Conservation (phyloP, 2,329 filamentous ascomycete species). For the Xylariaceae sp. region DNA sequence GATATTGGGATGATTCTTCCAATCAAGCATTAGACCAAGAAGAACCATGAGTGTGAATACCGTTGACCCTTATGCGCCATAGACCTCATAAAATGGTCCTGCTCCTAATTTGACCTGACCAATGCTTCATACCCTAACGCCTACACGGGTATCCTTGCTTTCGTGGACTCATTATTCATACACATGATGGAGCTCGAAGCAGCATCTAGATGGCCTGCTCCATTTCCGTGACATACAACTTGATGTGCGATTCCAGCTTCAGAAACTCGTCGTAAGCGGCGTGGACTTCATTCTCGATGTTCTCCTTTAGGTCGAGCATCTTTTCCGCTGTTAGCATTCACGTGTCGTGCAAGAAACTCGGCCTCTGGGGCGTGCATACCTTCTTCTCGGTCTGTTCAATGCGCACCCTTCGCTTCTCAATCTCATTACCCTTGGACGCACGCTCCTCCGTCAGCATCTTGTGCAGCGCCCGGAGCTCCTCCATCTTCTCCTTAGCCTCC, state of each 20-base stretch:
- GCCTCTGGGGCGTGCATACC: constrained; percentile 45
- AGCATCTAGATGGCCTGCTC: constrained; percentile 67
- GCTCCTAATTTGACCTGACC: neutral
- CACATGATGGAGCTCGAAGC: constrained; percentile 14
- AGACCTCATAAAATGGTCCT: too few relatives aligned
- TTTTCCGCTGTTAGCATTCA: constrained; percentile 35
- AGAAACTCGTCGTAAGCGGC: constrained; percentile 89
- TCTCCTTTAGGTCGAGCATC: constrained; percentile 98
- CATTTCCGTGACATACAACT: constrained; percentile 98
- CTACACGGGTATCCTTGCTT: constrained; percentile 34
- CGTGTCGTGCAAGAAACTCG: neutral
- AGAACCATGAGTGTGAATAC: constrained; percentile 7
- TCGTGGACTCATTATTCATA: constrained; percentile 26
- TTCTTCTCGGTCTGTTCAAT: constrained; percentile 99
- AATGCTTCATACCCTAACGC: constrained; percentile 31
- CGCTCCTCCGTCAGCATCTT: constrained; percentile 79
- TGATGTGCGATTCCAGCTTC: constrained; percentile 96
- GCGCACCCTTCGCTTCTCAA: constrained; percentile 84
- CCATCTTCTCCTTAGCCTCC: constrained; percentile 82
- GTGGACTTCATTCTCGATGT: constrained; percentile 92
- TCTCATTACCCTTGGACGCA: constrained; percentile 81
- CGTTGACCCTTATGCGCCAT: too few relatives aligned
- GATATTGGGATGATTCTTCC: constrained; percentile 27
- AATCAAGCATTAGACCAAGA: neutral
- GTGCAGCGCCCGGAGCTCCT: constrained; percentile 78